Conservation (phyloP, 2,329 filamentous ascomycete species). For the Phaeoacremonium minimum region DNA sequence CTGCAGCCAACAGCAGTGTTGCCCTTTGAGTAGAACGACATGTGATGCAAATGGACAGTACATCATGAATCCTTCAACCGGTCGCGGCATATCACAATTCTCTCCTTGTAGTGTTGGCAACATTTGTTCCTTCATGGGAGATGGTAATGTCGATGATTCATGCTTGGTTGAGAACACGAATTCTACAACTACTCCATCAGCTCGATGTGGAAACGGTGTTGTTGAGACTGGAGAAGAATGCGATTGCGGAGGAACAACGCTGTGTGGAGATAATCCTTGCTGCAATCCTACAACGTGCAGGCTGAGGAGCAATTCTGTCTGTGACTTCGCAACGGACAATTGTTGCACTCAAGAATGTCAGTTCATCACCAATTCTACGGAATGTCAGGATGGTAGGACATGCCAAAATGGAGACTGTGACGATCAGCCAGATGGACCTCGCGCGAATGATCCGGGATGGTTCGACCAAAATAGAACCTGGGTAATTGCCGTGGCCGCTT, state of each 20-base stretch:
- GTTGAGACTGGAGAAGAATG: constrained; percentile 86
- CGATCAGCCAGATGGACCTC: constrained; percentile 48
- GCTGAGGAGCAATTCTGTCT: constrained; percentile 68
- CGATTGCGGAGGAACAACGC: constrained; percentile 74
- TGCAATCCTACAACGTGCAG: constrained; percentile 79
- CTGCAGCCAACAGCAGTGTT: constrained; percentile 45
- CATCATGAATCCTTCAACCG: constrained; percentile 89
- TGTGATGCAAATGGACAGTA: constrained; percentile 72
- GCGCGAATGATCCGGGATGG: constrained; percentile 68
- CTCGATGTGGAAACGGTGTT: constrained; percentile 87
- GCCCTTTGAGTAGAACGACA: constrained; percentile 58
- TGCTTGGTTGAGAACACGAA: constrained; percentile 78
- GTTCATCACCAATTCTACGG: constrained; percentile 68
- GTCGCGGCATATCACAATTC: constrained; percentile 64
- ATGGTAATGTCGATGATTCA: constrained; percentile 64
- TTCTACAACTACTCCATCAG: constrained; percentile 71
- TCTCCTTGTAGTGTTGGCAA: constrained; percentile 86
- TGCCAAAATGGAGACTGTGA: constrained; percentile 71
- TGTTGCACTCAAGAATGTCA: constrained; percentile 64
- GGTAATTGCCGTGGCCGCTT: constrained; percentile 69
- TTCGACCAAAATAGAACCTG: constrained; percentile 68
- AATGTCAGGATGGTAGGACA: constrained; percentile 68
- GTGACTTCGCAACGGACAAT: constrained; percentile 71
- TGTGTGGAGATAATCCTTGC: constrained; percentile 69
- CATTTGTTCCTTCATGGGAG: constrained; percentile 74